A percentile compares a stretch with the other conserved stretches of the same genome.
phyloP scores from a whole-genome alignment of 805 yeast genomes.

The Vanderwaltozyma verrucispora region DNA sequence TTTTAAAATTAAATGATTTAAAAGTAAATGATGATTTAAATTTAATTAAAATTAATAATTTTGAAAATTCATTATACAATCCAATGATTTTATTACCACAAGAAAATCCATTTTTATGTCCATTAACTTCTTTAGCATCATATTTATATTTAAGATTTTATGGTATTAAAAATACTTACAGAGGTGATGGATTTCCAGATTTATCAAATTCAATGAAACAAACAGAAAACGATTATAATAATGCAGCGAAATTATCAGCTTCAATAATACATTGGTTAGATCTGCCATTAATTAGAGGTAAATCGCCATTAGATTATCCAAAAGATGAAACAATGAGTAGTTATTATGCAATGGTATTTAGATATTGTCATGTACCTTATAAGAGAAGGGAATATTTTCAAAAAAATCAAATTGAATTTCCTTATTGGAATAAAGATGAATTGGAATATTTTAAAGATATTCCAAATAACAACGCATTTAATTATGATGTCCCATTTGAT shows the following conservation, averaged over 20 bases:
- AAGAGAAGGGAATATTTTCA: constrained; percentile 21
- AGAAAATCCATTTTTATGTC: constrained; percentile 21
- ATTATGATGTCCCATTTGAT: constrained; percentile 18
- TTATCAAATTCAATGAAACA: constrained; percentile 6
- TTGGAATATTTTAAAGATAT: constrained; percentile 3
- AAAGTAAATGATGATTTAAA: constrained; percentile 1
- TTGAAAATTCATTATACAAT: constrained; percentile 4
- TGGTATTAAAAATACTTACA: constrained; percentile 16
- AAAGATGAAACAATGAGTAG: constrained; percentile 22
- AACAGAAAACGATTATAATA: neutral
- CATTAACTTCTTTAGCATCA: constrained; percentile 21
- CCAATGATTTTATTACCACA: constrained; percentile 17
- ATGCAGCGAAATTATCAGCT: constrained; percentile 1
- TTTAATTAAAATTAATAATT: constrained; percentile 1
- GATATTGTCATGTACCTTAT: constrained; percentile 25
- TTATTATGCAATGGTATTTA: constrained; percentile 20
- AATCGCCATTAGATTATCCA: constrained; percentile 20
- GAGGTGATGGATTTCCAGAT: constrained; percentile 26
- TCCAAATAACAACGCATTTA: constrained; percentile 8
- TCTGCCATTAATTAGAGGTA: constrained; percentile 21
- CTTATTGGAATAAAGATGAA: constrained; percentile 9
- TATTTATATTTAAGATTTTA: constrained; percentile 24
- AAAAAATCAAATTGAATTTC: constrained; percentile 8
- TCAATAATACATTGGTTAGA: constrained; percentile 8
- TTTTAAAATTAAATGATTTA: constrained; percentile 15